Evolutionary conservation across 1,139 yeast species (phyloP), one percentile per base, ranked within the genome.

Genomic region (Neolecta irregularis): DNA sequence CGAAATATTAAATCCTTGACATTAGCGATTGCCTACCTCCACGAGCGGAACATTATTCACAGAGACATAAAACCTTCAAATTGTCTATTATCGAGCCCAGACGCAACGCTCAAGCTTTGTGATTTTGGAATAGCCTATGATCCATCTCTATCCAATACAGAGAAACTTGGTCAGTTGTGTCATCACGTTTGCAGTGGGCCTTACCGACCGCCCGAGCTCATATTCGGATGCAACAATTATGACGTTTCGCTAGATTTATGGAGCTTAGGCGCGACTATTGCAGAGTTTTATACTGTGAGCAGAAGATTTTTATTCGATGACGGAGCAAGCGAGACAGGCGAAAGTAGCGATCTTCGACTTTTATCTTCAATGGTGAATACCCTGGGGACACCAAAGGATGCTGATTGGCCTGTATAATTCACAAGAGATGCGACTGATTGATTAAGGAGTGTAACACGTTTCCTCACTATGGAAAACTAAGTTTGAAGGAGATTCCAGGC

Each of bases 51-150:
- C n/a, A 85, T 91, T 51, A 91, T 83, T 15, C 99, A 91, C 55
- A 68, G 98, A 34, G 99, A 88, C 53, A 80, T 88, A 47, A 88
- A 88, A 57, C 98, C 99, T 0, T 98, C 81, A 48, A 91, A 91
- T 51, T 76, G 91, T 33, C 61, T 91, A 35, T 62, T 91, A 20
- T 28, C 13, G 21, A 20, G 24, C 2, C 24, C 20, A 7, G 22
- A 28, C 7, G 31, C 24, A 7, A 15, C n/a, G 3, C 24, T 24
- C 2, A 16, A 20, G 9, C 13, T 28, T 7, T 20, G 20, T 28
- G 31, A 28, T 28, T 28, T 28, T 16, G 15, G 31, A 12, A 28
- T 16, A 16, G 31, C 31, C 20, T 28, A 28, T 7, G 22, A 28
- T 28, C 31, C 31, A 2, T 23, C 24, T 3, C n/a, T 20, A 28